phyloP scores from a whole-genome alignment of 345 rosid species.

The Trapa bicornis region DNA sequence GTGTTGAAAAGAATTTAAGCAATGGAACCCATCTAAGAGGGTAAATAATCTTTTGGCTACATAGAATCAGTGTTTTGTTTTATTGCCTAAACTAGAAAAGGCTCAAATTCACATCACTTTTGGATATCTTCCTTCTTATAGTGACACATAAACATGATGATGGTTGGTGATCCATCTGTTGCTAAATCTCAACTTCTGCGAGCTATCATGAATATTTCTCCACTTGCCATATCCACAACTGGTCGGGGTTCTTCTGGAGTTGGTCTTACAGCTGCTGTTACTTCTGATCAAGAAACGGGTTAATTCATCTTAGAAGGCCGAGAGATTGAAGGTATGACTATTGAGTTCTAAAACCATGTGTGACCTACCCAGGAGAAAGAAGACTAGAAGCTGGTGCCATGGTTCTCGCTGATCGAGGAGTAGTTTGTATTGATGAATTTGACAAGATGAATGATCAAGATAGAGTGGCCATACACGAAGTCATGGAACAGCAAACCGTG shows the following conservation, averaged over 20 bases:
- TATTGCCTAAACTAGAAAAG: neutral
- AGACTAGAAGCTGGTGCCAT: slow-evolving; percentile 99
- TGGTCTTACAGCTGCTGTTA: slow-evolving; percentile 98
- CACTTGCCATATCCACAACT: slow-evolving; percentile 94
- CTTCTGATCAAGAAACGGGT: slow-evolving; percentile 99
- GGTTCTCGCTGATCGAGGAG: slow-evolving; percentile 98
- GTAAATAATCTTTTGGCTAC: slow-evolving; percentile 26
- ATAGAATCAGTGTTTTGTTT: neutral
- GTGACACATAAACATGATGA: slow-evolving; percentile 99
- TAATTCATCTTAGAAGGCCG: neutral
- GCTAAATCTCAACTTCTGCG: slow-evolving; percentile 96
- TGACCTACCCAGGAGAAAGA: slow-evolving; percentile 61
- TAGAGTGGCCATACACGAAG: slow-evolving; percentile 98
- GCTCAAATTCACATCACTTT: neutral
- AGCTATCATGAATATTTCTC: slow-evolving; percentile 96
- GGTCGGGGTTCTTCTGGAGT: slow-evolving; percentile 99
- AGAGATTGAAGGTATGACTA: neutral
- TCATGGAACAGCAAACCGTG: slow-evolving; percentile 43
- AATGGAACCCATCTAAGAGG: slow-evolving; percentile 97
- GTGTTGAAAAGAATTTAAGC: slow-evolving; percentile 85
- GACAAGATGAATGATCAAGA: slow-evolving; percentile 99
- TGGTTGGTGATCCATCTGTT: slow-evolving; percentile 99
- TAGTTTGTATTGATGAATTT: slow-evolving; percentile 95
- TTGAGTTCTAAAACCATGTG: neutral
- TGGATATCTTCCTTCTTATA: slow-evolving; percentile 17